A percentile compares a stretch with the other conserved stretches of the same genome.
phyloP scores from a whole-genome alignment of 129 eudicot genomes.

The Arctium minus region DNA sequence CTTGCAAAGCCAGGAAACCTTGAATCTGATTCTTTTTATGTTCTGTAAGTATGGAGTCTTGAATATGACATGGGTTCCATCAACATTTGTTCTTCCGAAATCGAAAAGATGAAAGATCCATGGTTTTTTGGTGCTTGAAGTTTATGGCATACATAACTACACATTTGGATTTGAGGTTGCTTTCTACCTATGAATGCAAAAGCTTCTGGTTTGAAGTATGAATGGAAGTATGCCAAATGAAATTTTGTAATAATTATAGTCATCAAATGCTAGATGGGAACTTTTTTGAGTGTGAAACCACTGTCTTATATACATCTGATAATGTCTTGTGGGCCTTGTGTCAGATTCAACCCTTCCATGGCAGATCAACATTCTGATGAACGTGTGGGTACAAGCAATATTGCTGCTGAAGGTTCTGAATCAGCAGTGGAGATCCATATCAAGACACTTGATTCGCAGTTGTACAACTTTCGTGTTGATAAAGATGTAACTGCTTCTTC shows the following conservation, averaged over 20 bases:
- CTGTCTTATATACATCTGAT: not conserved
- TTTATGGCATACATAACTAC: not conserved
- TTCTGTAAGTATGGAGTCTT: not conserved
- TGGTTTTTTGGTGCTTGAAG: not conserved
- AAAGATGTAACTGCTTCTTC: constrained; percentile 48
- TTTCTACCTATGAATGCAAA: not conserved
- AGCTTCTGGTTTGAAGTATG: not conserved
- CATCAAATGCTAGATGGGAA: not conserved
- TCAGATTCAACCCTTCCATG: constrained; percentile 38
- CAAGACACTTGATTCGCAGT: constrained; percentile 90
- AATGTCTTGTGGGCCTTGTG: not conserved
- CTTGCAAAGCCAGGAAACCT: not conserved
- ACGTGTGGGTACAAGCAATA: constrained; percentile 45
- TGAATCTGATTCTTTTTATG: not conserved
- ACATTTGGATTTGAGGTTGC: not conserved
- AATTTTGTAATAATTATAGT: not conserved
- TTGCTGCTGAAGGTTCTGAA: constrained; percentile 50
- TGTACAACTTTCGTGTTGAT: constrained; percentile 55
- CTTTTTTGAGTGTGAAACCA: not conserved
- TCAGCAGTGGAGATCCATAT: constrained; percentile 75
- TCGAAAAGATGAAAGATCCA: not conserved
- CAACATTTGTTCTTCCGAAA: not conserved
- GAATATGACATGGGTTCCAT: not conserved
- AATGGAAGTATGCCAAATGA: not conserved
- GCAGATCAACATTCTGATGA: constrained; percentile 51